Evolutionary conservation across 139 green algal species (phyloP).

Genomic region (Chlamydomonas sp.): DNA sequence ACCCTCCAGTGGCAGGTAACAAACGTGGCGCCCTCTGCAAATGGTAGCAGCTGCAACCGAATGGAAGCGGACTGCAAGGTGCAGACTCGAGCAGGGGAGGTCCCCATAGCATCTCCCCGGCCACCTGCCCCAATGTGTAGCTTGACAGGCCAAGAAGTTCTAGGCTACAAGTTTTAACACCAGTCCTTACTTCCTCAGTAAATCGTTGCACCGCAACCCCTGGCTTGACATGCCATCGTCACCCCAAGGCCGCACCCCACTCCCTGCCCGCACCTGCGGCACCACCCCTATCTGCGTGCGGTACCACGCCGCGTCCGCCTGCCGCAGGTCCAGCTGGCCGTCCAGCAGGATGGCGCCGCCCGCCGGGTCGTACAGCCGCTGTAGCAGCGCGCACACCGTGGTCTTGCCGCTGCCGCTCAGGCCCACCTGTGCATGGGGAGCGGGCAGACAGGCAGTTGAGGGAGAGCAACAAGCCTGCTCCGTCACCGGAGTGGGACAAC

Average conservation of each 20-base stretch:
- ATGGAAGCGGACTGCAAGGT: too few species aligned
- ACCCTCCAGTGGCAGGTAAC: too few species aligned
- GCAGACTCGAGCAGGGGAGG: too few species aligned
- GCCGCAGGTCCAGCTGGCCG: constrained; percentile 31
- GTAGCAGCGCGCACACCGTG: constrained; percentile 79
- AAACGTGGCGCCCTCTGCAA: too few species aligned
- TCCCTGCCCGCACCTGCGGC: constrained; percentile 44
- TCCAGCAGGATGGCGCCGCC: constrained; percentile 44
- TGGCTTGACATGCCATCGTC: too few species aligned
- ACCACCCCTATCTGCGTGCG: constrained; percentile 75
- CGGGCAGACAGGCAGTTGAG: background rate
- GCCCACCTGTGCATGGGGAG: constrained; percentile 44
- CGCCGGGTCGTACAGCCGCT: constrained; percentile 83
- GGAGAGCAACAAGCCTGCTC: background rate
- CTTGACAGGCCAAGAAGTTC: too few species aligned
- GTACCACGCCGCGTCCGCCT: constrained; percentile 75
- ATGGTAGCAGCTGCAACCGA: background rate
- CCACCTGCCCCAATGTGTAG: too few species aligned
- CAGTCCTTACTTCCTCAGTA: too few species aligned
- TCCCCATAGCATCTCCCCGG: too few species aligned
- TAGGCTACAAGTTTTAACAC: too few species aligned
- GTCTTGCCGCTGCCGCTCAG: constrained; percentile 75
- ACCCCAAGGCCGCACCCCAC: background rate
- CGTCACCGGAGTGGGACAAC: too few species aligned
- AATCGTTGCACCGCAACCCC: too few species aligned